Base-by-base conservation (phyloP, 1,139 yeast species). In the Geotrichum citri-aurantii region DNA sequence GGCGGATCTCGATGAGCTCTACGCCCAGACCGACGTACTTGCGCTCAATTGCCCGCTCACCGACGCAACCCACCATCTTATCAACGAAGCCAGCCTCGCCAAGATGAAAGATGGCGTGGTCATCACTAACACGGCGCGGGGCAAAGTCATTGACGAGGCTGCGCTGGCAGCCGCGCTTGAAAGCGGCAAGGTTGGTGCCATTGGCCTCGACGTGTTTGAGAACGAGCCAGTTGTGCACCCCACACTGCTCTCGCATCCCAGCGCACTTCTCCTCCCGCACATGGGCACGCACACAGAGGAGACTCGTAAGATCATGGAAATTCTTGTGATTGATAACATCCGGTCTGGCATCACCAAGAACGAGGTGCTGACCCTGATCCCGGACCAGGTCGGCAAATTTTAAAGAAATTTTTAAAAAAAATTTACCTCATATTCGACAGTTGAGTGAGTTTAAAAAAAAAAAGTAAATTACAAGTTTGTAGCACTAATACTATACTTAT, bases 201-300 rank as follows among this genome's bases (percentile, higher is more conserved):
- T 86, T 17, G 97, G 96, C 0, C 74, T 89, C 51, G 97, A 90
- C 67, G 97, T 90, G 4, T 88, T 77, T 72, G 96, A 89, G 69
- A 75, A 79, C 64, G 97, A 92, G 74, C 98, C 98, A 7, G 64
- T 65, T 53, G 63, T 75, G 52, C 71, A 73, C 60, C 73, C 72
- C 2, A 73, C 69, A 1, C 65, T 75, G 51, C 57, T 75, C 21
- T 61, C 62, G 29, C 67, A 71, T 62, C 71, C 69, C 44, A 81
- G 83, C 61, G 82, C 82, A 26, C 75, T 83, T 33, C 75, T 85
- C 61, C 77, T 84, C 65, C 89, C 89, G 10, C 89, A 84, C 67
- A 78, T 84, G 78, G 90, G 90, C 26, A 85, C 90, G 10, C 81
- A 78, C 65, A 75, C 87, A 7, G 65, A 65, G 50, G 87, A 83